These are phyloP conservation scores for Phallus indusiatus DNA, from an alignment of 768 basidiomycete genomes.

Conservation along the genomic window DNA sequence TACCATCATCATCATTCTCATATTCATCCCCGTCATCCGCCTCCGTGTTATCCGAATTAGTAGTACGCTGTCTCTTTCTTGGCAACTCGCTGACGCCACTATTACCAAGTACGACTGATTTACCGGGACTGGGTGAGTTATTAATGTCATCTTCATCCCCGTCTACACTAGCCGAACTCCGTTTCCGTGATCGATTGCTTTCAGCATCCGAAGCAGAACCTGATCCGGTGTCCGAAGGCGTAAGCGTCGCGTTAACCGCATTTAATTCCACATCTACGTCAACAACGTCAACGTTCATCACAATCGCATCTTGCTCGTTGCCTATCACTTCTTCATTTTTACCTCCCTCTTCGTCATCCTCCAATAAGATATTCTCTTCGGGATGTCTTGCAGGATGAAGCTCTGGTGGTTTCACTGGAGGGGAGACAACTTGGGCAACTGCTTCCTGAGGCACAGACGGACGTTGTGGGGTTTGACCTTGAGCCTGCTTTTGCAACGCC, in stretches of 20 bases:
- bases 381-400: neutral
- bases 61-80: slow-evolving; percentile 5
- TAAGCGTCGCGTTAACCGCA: neutral
- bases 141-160: neutral
- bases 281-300: neutral
- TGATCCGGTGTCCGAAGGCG: neutral
- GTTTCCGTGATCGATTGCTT: slow-evolving; percentile 7
- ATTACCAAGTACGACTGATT: neutral
- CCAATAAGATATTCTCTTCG: neutral
- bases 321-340: neutral
- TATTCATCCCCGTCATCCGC: too few species aligned
- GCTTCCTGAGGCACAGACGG: neutral
- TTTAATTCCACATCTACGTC: neutral
- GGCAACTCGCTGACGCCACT: neutral
- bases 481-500: slow-evolving; percentile 33
- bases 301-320: neutral
- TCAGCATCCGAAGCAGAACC: neutral
- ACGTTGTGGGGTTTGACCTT: neutral
- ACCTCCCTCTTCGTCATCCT: neutral
- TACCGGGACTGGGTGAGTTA: neutral
- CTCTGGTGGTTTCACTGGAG: neutral
- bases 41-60: too few species aligned
- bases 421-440: neutral
- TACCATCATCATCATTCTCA: neutral
- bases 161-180: slow-evolving; percentile 3